These are phyloP conservation scores for Phialophora chinensis DNA, from an alignment of 2,329 filamentous ascomycete genomes.

Conservation along the genomic window DNA sequence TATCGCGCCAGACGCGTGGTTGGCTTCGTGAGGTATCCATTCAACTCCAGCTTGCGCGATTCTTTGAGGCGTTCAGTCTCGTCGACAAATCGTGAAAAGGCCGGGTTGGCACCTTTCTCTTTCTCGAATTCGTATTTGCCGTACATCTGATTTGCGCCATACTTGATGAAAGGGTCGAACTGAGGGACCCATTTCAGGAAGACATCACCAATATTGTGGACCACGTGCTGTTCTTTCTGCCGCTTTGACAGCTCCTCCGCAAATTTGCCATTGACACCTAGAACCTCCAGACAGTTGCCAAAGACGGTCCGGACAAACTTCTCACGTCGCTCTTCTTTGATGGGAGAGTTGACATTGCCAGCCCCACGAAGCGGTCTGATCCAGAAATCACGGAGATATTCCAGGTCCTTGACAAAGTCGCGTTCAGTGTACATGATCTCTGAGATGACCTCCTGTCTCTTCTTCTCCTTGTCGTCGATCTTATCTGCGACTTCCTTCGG, in stretches of 20 bases:
- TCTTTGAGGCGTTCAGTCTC: conserved; percentile 96
- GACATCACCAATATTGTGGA: conserved; percentile 88
- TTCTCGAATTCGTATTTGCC: conserved; percentile 98
- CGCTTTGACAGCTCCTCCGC: conserved; percentile 86
- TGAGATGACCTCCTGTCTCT: conserved; percentile 96
- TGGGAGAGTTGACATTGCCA: conserved; percentile 74
- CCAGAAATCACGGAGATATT: conserved; percentile 98
- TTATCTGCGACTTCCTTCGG: conserved; percentile 92
- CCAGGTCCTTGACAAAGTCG: conserved; percentile 98
- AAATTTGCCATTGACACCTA: conserved; percentile 86
- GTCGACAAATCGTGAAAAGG: conserved; percentile 90
- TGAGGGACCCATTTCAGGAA: conserved; percentile 90
- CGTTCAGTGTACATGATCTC: conserved; percentile 98
- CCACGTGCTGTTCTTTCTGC: conserved; percentile 88
- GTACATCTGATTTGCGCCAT: conserved; percentile 93
- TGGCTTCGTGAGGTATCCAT: conserved; percentile 96
- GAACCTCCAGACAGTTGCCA: conserved; percentile 93
- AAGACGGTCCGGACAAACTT: conserved; percentile 94
- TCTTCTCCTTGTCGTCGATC: conserved; percentile 90
- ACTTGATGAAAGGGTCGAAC: conserved; percentile 95
- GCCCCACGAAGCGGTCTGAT: conserved; percentile 82
- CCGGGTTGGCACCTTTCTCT: conserved; percentile 83
- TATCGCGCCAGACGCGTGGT: conserved; percentile 95
- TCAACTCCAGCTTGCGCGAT: conserved; percentile 93
- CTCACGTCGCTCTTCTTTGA: conserved; percentile 84